Evolutionary conservation across 345 rosid genomes (phyloP), one percentile per base, ranked within the genome.

Genomic region (Clausena lansium): DNA sequence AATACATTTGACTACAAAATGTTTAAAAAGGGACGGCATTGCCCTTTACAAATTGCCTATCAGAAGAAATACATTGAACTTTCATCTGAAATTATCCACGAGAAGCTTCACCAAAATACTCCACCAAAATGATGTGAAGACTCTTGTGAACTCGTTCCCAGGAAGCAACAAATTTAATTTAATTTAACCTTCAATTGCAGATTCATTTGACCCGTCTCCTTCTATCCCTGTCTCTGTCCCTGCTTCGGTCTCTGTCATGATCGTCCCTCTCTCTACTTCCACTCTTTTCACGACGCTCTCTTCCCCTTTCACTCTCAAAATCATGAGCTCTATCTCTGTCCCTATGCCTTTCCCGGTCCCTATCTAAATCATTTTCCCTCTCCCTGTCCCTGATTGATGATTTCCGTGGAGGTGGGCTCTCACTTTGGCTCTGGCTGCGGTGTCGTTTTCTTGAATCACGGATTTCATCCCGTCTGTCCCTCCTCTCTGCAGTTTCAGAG

Each of bases 331-430:
- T 84, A 55, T 86, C 89, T 65, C 93, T 88, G 27, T 87, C 92
- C 76, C 83, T 79, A 61, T 79, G 80, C 83, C 82, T 79, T 52
- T 83, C 86, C n/a, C 78, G 79, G 28, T 85, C 88, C 61, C 84
- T 85, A 28, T 84, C 91, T 57, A 80, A 39, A 77, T 78, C 83
- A 58, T 76, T 82, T 69, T 84, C 88, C 60, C 87, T 87, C 32
- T 79, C 84, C 78, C 80, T 83, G 50, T 86, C 93, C 57, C 88
- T 84, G 78, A 76, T 83, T 73, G 90, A 83, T 79, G 89, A 77
- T 85, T 89, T 92, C 54, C 86, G 80, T 13, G 87, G 93, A 1
- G 99, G 94, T 7, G 99, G 98, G 78, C 98, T 97, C 79, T 76
- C 79, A 71, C 97, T 94, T 75, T 61, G 81, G 77, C 93, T 90